These are phyloP conservation scores for Coprinellus micaceus DNA, from an alignment of 768 basidiomycete species.

Conservation along the genomic window DNA sequence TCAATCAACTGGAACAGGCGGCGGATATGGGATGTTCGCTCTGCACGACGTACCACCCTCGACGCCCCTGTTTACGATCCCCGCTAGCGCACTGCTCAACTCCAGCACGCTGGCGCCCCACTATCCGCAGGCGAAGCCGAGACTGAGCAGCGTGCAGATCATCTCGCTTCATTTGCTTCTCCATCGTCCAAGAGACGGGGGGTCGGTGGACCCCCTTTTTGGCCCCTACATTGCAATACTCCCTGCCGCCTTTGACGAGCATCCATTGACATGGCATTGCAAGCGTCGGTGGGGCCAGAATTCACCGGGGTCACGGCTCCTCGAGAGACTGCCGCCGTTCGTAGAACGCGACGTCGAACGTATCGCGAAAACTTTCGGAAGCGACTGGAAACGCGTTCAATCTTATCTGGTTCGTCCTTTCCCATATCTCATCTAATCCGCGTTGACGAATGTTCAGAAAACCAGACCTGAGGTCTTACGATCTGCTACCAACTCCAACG, in stretches of 20 bases:
- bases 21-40: conserved; percentile 73
- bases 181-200: conserved; percentile 45
- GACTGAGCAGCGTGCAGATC: conserved; percentile 64
- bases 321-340: conserved; percentile 6
- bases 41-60: conserved; percentile 40
- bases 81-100: conserved; percentile 70
- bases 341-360: conserved; percentile 30
- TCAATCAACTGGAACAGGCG: conserved; percentile 22
- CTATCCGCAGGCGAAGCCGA: conserved; percentile 42
- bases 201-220: conserved; percentile 50
- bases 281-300: conserved; percentile 14
- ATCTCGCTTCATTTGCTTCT: conserved; percentile 79
- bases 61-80: conserved; percentile 64
- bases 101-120: conserved; percentile 56
- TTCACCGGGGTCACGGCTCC: not conserved
- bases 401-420: conserved; percentile 48
- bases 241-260: conserved; percentile 67
- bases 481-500: conserved; percentile 6
- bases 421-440: not conserved
- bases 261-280: conserved; percentile 80
- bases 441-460: conserved; percentile 19
- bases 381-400: conserved; percentile 55
- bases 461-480: conserved; percentile 9
- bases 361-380: conserved; percentile 45
- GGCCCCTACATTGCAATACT: conserved; percentile 79